Conservation (phyloP, 106 monocot species). For the Dioscorea alata region DNA sequence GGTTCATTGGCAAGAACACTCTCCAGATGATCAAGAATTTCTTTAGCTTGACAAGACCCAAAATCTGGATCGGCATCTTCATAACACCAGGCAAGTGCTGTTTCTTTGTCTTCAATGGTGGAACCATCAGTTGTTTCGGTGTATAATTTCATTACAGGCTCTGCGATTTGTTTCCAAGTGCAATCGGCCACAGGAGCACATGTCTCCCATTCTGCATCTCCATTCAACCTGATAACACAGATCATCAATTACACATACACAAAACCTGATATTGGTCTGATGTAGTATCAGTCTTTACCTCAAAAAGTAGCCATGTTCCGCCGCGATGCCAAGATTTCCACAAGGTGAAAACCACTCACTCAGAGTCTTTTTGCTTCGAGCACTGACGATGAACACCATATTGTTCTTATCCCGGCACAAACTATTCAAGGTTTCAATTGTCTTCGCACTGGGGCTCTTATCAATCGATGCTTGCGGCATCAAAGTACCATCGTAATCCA, state of each 20-base stretch:
- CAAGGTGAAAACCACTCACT: slow-evolving; percentile 59
- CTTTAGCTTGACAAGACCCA: slow-evolving; percentile 72
- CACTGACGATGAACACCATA: slow-evolving; percentile 56
- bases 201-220: slow-evolving; percentile 47
- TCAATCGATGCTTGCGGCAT: slow-evolving; percentile 59
- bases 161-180: slow-evolving; percentile 60
- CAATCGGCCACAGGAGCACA: slow-evolving; percentile 30
- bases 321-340: slow-evolving; percentile 44
- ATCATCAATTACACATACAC: neutral
- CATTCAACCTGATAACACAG: slow-evolving; percentile 23
- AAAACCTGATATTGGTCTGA: no score
- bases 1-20: slow-evolving; percentile 71
- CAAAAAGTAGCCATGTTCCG: slow-evolving; percentile 63
- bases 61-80: slow-evolving; percentile 71
- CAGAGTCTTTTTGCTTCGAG: slow-evolving; percentile 34
- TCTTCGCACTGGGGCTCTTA: slow-evolving; percentile 37
- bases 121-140: slow-evolving; percentile 74
- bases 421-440: slow-evolving; percentile 45
- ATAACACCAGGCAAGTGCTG: slow-evolving; percentile 62
- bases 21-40: slow-evolving; percentile 55
- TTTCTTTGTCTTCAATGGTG: slow-evolving; percentile 63
- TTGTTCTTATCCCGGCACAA: slow-evolving; percentile 52
- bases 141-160: slow-evolving; percentile 62
- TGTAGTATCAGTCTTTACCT: neutral
- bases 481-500: slow-evolving; percentile 72